Conservation (phyloP, 805 yeast genomes). For the Metschnikowia picachoensis region DNA sequence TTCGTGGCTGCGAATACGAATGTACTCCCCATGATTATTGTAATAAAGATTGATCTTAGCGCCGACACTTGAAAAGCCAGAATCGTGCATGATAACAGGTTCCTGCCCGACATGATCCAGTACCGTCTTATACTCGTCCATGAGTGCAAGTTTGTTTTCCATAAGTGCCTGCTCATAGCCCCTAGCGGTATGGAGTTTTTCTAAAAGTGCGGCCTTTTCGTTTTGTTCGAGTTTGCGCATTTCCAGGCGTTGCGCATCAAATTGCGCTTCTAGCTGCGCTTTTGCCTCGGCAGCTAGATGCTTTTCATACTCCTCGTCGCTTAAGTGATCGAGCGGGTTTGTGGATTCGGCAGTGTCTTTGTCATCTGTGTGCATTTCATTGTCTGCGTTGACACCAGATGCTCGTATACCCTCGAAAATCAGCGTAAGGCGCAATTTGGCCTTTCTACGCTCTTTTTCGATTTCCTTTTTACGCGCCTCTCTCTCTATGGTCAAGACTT, state of each 20-base stretch:
- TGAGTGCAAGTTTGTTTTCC: slow-evolving; percentile 31
- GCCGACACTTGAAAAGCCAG: neutral
- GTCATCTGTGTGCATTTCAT: slow-evolving; percentile 11
- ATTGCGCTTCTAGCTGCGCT: slow-evolving; percentile 22
- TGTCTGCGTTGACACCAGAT: slow-evolving; percentile 19
- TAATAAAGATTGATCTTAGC: slow-evolving; percentile 30
- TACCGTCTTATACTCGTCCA: slow-evolving; percentile 29
- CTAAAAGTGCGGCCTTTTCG: slow-evolving; percentile 21
- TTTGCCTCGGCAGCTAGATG: slow-evolving; percentile 6
- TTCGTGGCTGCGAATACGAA: slow-evolving; percentile 34
- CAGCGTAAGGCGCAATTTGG: slow-evolving; percentile 45
- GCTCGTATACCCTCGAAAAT: slow-evolving; percentile 40
- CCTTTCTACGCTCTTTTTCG: slow-evolving; percentile 45
- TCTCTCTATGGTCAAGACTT: slow-evolving; percentile 49
- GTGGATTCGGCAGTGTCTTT: slow-evolving; percentile 11
- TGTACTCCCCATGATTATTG: slow-evolving; percentile 41
- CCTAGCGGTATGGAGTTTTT: slow-evolving; percentile 19
- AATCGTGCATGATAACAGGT: neutral
- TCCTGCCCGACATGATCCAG: slow-evolving; percentile 20
- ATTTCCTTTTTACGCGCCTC: slow-evolving; percentile 47
- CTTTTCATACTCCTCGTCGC: slow-evolving; percentile 28
- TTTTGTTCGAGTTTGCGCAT: slow-evolving; percentile 16
- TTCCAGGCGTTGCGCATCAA: slow-evolving; percentile 9
- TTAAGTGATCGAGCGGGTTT: slow-evolving; percentile 8
- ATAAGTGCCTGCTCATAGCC: slow-evolving; percentile 38